Base-by-base conservation (phyloP, 1,284 basidiomycete genomes). In the Porodaedalea pini region DNA sequence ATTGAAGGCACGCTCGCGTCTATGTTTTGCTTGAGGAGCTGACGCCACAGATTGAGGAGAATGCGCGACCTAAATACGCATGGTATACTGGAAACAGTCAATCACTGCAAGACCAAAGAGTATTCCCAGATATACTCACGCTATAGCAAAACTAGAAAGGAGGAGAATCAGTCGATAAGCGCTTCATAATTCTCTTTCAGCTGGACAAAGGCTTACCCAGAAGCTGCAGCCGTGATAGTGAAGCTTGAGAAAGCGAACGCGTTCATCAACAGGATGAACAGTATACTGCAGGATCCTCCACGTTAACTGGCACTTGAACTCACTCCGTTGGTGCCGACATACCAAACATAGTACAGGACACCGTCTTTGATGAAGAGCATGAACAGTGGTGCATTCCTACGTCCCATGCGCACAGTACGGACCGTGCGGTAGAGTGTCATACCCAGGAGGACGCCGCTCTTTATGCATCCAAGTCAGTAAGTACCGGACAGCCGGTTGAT, bases 331-430 rank as follows among this genome's bases (percentile, higher is more conserved):
- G 37, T 15, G 10, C 8, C 21, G 23, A 17, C 32, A 25, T 27
- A 36, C 49, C 49, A 51, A 10, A 51, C 7, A 27, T 51, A 51
- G 19, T 37, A 51, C 23, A 51, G 31, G 10, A 29, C 27, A 10
- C 49, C 49, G 21, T 51, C 49, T 37, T 51, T 51, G 29, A 51
- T 51, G 34, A 51, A 36, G 4, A 51, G 49, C 32, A 51, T 37
- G 19, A 37, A 37, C 32, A 51, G 17, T 31, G 49, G 49, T 15
- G 49, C 49, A 23, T 51, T 51, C 13, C 49, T 36, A 10, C 49
- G 11, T 4, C 49, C 49, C 37, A 37, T 51, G 2, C 49, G 32
- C 21, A 51, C 49, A 2, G 49, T 51, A 10, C 34, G 37, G 7
- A 51, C 34, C 11, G 49, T 51, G 21, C 49, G 32, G 31, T 32